Percentiles rank a stretch among this genome's conserved stretches.
These are phyloP conservation scores for Penicillium ucsense DNA, from an alignment of 495 filamentous ascomycete genomes.

Conservation along the genomic window DNA sequence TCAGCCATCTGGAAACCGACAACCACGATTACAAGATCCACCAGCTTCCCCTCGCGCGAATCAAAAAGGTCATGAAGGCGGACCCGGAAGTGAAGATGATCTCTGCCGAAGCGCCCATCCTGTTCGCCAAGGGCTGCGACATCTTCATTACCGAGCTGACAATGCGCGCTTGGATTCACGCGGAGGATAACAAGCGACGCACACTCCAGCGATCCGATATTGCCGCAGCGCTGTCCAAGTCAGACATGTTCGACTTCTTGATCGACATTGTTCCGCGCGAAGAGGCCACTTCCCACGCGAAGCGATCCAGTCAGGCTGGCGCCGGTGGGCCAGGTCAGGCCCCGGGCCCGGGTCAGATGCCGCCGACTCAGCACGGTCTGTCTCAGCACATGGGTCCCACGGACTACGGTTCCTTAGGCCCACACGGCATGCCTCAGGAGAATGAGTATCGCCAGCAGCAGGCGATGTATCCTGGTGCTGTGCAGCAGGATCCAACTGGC, in stretches of 20 bases:
- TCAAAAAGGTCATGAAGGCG: conserved; percentile 99
- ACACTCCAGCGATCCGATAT: conserved; percentile 95
- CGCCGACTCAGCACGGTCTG: conserved; percentile 50
- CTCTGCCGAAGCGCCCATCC: conserved; percentile 91
- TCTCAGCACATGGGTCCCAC: conserved; percentile 55
- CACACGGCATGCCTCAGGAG: conserved; percentile 54
- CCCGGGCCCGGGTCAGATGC: conserved; percentile 43
- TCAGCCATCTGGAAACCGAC: conserved; percentile 87
- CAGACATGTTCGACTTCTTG: conserved; percentile 99
- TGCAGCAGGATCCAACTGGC: conserved; percentile 57
- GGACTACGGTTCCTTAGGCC: conserved; percentile 53
- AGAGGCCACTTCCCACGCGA: conserved; percentile 76
- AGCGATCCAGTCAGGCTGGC: conserved; percentile 56
- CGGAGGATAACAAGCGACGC: conserved; percentile 95
- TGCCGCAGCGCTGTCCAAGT: conserved; percentile 87
- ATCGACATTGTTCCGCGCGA: conserved; percentile 98
- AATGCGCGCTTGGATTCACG: conserved; percentile 99
- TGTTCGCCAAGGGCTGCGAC: conserved; percentile 98
- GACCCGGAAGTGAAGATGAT: conserved; percentile 99
- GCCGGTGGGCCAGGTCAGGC: conserved; percentile 40
- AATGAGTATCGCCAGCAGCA: conserved; percentile 71
- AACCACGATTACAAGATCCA: conserved; percentile 98
- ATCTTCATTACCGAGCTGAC: conserved; percentile 99
- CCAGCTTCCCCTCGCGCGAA: conserved; percentile 87
- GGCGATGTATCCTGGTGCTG: conserved; percentile 68